phyloP scores from a whole-genome alignment of 768 basidiomycete species.

The Lyophyllum shimeji region DNA sequence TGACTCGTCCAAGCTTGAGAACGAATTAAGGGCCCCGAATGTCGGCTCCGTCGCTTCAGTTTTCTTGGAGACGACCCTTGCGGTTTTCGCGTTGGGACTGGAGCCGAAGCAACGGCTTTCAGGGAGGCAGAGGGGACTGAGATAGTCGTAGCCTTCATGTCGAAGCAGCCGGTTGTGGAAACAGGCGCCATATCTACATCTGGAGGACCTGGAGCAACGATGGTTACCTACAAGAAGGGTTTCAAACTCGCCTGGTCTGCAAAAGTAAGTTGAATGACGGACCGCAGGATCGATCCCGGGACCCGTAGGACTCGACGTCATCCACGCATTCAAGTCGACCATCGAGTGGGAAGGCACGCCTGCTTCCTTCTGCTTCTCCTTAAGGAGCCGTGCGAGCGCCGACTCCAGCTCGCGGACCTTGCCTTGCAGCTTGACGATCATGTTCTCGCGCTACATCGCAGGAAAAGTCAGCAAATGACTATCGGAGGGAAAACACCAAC shows the following conservation, averaged over 20 bases:
- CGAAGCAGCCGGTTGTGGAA: neutral
- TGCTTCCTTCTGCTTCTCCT: conserved; percentile 30
- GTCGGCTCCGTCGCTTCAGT: neutral
- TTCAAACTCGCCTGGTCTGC: no score
- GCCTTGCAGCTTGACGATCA: conserved; percentile 40
- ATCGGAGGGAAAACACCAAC: conserved; percentile 12
- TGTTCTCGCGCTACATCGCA: conserved; percentile 43
- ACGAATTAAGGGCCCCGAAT: neutral
- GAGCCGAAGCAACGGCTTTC: neutral
- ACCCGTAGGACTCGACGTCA: conserved; percentile 32
- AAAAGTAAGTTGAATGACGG: neutral
- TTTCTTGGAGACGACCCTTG: neutral
- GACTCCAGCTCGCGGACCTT: conserved; percentile 47
- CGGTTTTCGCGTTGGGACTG: neutral
- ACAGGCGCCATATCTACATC: neutral
- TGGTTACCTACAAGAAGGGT: neutral
- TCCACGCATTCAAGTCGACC: conserved; percentile 38
- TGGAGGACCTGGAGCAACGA: neutral
- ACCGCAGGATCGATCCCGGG: neutral
- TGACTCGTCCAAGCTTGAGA: conserved; percentile 10
- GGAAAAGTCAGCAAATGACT: conserved; percentile 4
- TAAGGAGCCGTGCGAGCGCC: conserved; percentile 43
- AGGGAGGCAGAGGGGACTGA: no score
- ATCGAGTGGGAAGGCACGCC: conserved; percentile 31
- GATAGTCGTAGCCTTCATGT: no score